phyloP scores from a whole-genome alignment of 2,329 filamentous ascomycete genomes.

The Fusarium setosum region DNA sequence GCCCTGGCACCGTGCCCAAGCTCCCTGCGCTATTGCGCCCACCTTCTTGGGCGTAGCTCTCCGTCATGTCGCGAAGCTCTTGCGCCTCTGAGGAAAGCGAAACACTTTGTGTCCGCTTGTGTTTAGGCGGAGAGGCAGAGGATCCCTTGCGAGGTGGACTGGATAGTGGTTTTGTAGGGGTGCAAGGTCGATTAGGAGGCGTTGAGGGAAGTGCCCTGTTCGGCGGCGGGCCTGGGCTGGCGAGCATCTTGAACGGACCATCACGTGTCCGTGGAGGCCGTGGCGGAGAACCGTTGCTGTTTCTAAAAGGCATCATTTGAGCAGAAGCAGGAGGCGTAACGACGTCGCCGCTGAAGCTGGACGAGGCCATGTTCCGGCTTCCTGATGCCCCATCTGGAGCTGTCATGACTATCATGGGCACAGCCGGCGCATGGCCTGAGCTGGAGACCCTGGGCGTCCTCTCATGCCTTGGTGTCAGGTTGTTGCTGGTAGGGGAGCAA shows the following conservation, averaged over 20 bases:
- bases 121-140: conserved; percentile 9
- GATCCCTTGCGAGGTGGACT: conserved; percentile 18
- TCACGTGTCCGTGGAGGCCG: conserved; percentile 20
- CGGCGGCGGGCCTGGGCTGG: conserved; percentile 57
- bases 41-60: conserved; percentile 43
- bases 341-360: conserved; percentile 7
- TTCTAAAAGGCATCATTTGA: neutral
- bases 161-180: conserved; percentile 21
- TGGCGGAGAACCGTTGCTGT: conserved; percentile 21
- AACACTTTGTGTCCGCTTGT: conserved; percentile 24
- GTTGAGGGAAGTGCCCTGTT: conserved; percentile 51
- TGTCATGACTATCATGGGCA: conserved; percentile 32
- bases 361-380: neutral
- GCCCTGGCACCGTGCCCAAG: conserved; percentile 37
- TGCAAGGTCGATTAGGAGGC: conserved; percentile 22
- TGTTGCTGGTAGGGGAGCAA: conserved; percentile 51
- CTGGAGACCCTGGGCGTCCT: conserved; percentile 23
- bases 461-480: conserved; percentile 49
- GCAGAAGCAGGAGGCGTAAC: conserved; percentile 18
- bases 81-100: conserved; percentile 37
- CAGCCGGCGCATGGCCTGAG: conserved; percentile 19
- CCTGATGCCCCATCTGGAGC: conserved; percentile 16
- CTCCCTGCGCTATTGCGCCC: conserved; percentile 48
- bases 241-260: conserved; percentile 32
- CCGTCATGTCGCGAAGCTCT: conserved; percentile 47